These are phyloP conservation scores for Trichoderma sp. DNA, from an alignment of 2,329 filamentous ascomycete species.

Conservation along the genomic window DNA sequence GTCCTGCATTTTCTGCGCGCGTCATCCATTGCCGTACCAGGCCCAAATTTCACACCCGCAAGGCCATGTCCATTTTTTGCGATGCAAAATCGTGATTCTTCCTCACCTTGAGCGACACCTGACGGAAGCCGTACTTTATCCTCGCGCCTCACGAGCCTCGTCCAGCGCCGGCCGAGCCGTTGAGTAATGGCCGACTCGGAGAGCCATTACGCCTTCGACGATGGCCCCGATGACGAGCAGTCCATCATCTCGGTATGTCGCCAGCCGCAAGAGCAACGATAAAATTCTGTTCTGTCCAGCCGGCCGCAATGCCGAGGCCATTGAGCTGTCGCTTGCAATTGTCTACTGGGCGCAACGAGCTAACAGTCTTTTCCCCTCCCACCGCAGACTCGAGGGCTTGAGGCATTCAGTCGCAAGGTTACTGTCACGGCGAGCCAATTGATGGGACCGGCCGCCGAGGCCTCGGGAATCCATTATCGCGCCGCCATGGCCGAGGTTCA, in stretches of 20 bases:
- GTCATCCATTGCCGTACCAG: constrained; percentile 16
- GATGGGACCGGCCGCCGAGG: constrained; percentile 65
- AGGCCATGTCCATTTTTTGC: constrained; percentile 18
- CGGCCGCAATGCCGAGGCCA: constrained; percentile 1
- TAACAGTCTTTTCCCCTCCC: neutral
- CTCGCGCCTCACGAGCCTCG: constrained; percentile 20
- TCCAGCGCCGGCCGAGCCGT: constrained; percentile 21
- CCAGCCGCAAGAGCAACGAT: neutral
- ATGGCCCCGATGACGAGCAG: constrained; percentile 51
- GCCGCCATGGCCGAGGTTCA: constrained; percentile 86
- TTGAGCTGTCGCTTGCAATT: constrained; percentile 36
- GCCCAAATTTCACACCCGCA: constrained; percentile 23
- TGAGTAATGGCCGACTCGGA: constrained; percentile 47
- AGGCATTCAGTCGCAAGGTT: constrained; percentile 92
- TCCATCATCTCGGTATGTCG: constrained; percentile 47
- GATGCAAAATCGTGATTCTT: constrained; percentile 16
- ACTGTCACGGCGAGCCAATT: constrained; percentile 90
- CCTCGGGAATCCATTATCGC: constrained; percentile 71
- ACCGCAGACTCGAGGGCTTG: constrained; percentile 78
- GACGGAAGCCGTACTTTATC: neutral
- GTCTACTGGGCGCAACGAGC: constrained; percentile 21
- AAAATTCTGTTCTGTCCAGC: neutral
- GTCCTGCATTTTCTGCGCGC: constrained; percentile 16
- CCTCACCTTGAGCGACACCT: neutral
- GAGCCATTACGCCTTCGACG: constrained; percentile 50